These are phyloP conservation scores for Porphyrellus cyaneotinctus DNA, from an alignment of 768 basidiomycete genomes.

Conservation along the genomic window DNA sequence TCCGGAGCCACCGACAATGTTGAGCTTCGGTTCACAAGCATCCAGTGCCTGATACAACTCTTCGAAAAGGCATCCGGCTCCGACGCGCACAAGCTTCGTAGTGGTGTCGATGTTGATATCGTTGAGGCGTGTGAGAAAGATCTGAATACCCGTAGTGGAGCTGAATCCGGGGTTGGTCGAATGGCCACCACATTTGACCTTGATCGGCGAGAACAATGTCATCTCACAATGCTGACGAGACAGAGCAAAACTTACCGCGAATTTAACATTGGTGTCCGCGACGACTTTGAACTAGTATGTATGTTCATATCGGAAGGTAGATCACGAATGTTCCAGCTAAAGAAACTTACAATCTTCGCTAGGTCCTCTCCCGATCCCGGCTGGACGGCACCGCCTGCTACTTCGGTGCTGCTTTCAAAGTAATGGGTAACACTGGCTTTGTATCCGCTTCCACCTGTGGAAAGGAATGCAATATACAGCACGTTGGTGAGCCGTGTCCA, in stretches of 20 bases:
- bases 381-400: constrained; percentile 9
- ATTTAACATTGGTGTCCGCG: constrained; percentile 1
- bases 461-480: neutral
- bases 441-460: constrained; percentile 14
- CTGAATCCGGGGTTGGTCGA: constrained; percentile 27
- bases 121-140: constrained; percentile 26
- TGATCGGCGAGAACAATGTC: neutral
- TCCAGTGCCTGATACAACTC: constrained; percentile 25
- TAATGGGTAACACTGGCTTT: constrained; percentile 10
- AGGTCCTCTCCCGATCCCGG: constrained; percentile 12
- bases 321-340: neutral
- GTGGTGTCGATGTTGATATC: neutral
- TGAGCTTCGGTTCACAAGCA: neutral
- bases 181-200: constrained; percentile 36
- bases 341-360: constrained; percentile 3
- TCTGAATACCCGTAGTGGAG: constrained; percentile 31
- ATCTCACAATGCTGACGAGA: neutral
- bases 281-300: constrained; percentile 8
- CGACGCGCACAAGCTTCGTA: constrained; percentile 15
- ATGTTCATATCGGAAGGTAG: neutral
- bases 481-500: neutral
- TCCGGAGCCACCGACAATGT: constrained; percentile 24
- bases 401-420: constrained; percentile 12
- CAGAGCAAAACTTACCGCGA: constrained; percentile 7
- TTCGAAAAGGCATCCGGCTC: constrained; percentile 28